Evolutionary conservation across 306 rosid genomes (phyloP), one percentile per base, ranked within the genome.

Genomic region (Chamaecrista fasciculata): DNA sequence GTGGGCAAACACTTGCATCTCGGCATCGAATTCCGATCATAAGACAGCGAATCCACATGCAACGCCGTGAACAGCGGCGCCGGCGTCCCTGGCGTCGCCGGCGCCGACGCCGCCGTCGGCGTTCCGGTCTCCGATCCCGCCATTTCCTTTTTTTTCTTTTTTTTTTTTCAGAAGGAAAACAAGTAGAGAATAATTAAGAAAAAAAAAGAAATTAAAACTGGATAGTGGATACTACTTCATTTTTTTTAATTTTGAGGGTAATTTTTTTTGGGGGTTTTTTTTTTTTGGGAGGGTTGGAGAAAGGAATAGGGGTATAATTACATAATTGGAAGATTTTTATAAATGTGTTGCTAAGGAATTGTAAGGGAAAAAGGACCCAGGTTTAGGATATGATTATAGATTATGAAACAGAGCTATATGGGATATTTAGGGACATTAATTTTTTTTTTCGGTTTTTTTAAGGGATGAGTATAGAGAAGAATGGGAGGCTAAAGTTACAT

Each of bases 1-100:
- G 66, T 84, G 6, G 99, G 97, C 60, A 91, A 11, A 68, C 97
- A 94, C 79, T 69, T 84, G 78, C 89, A 88, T 64, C 95, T 37
- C 7, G 87, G 85, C 92, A 81, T 83, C 21, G 99, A 86, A 64
- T 86, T 86, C 11, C 95, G 85, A 29, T 87, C 91, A 40, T 88
- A 86, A 0, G 96, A 78, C 31, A 86, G 61, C 0, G 99, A 94
- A 69, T 94, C 97, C 50, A 94, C 85, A 26, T 85, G 79, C 24
- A 78, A 66, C 14, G 90, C 69, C n/a, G 91, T 23, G 62, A 94
- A 85, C 40, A 94, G 79, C 4, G 97, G 97, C 6, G 78, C 84
- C 69, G 86, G 86, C 0, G 86, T 83, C 0, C 80, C 95, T 8
- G 96, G 98, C 0, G 98, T 90, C 12, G 86, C 83, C 3, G 97